Evolutionary conservation across 371 early-diverging fungal genomes (phyloP), one percentile per base, ranked within the genome.

Genomic region (Mortierella sp.): DNA sequence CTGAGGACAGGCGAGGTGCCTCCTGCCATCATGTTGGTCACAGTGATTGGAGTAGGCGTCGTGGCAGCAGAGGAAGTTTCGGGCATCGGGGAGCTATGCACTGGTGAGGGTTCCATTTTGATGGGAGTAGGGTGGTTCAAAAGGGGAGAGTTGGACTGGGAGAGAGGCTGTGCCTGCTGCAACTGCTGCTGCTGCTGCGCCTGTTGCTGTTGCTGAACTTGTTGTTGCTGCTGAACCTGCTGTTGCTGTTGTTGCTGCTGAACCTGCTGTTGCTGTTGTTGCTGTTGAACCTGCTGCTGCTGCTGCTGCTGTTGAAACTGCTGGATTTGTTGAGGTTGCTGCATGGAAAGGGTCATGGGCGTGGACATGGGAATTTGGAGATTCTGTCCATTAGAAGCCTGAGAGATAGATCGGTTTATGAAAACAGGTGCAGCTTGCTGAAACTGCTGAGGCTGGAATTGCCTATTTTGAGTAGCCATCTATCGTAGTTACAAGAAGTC

Each of bases 351-450:
- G 31, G 79, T 24, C 80, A 84, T 88, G 9, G 82, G 80, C 13
- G 78, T 58, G 44, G 84, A 73, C 77, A 84, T 77, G 55, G 87
- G 83, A 28, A 80, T 79, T 84, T 79, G 82, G 28, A 82, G 77
- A 13, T 77, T 77, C 70, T 78, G 83, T 11, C 83, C 79, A n/a
- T 55, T 76, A 26, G 77, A 76, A 45, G 80, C 77, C 38, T 89
- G 75, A 19, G 76, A 55, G 72, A 81, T 72, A 47, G 84, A 44
- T 47, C 84, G 76, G 78, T 75, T 83, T 75, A 83, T 78, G 34
- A 79, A 83, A 74, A 86, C 55, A 44, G 81, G 78, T 31, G 82
- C 70, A 65, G 81, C 60, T 75, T 82, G 72, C 54, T 77, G 81
- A 28, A 77, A 77, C 60, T 80, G 79, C 77, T 75, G 81, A 21